Evolutionary conservation across 495 filamentous ascomycete species (phyloP).

Genomic region (Clavariopsis aquatica): DNA sequence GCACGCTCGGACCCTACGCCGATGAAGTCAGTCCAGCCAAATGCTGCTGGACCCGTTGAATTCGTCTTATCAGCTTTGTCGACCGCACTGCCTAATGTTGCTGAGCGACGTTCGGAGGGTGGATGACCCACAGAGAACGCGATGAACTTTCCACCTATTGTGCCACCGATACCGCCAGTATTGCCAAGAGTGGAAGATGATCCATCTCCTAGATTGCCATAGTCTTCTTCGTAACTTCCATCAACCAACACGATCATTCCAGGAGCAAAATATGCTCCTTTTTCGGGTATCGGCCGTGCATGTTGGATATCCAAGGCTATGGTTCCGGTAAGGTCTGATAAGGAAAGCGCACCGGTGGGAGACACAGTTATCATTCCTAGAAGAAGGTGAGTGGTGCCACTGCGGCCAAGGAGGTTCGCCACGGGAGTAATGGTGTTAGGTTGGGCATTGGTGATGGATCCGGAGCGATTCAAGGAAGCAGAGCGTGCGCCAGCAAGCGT

Average conservation of each 20-base stretch:
- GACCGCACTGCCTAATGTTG: constrained; percentile 70
- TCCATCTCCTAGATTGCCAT: constrained; percentile 62
- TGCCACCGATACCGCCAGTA: constrained; percentile 78
- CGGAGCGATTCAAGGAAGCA: constrained; percentile 55
- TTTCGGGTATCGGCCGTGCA: constrained; percentile 75
- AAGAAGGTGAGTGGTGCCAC: constrained; percentile 79
- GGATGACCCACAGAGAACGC: constrained; percentile 87
- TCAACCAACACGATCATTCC: constrained; percentile 96
- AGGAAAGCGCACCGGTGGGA: constrained; percentile 77
- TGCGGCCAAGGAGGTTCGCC: constrained; percentile 87
- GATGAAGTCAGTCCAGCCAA: constrained; percentile 96
- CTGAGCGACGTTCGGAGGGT: constrained; percentile 79
- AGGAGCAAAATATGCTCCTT: constrained; percentile 86
- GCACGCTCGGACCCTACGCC: constrained; percentile 89
- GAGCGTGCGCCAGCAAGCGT: constrained; percentile 57
- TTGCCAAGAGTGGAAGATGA: constrained; percentile 57
- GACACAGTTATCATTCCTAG: constrained; percentile 79
- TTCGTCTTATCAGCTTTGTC: constrained; percentile 48
- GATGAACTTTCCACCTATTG: constrained; percentile 84
- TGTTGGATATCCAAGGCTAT: constrained; percentile 81
- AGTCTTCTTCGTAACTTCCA: constrained; percentile 91
- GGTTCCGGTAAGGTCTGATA: constrained; percentile 83
- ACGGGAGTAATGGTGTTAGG: constrained; percentile 90
- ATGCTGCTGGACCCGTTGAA: constrained; percentile 68
- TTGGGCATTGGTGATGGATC: constrained; percentile 57